Conservation (phyloP, 2,329 filamentous ascomycete species). For the Leptographium wingfieldii region DNA sequence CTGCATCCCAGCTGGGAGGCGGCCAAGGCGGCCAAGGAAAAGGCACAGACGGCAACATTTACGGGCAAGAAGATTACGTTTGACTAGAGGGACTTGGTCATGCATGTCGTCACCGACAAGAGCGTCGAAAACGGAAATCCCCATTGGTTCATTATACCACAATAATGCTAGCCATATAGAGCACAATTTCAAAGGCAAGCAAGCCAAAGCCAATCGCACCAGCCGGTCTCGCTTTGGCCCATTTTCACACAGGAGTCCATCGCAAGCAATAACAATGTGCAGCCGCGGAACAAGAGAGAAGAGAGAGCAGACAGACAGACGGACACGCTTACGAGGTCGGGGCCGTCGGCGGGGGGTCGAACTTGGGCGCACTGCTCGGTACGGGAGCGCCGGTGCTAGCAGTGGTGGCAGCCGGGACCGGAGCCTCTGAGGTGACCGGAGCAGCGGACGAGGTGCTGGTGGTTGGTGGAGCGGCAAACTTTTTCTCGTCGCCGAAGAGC, state of each 20-base stretch:
- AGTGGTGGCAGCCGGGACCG: not conserved
- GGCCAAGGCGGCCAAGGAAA: constrained; percentile 48
- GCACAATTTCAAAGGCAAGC: not conserved
- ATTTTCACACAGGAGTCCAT: too few species aligned
- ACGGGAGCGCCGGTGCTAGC: not conserved
- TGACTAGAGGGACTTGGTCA: constrained; percentile 20
- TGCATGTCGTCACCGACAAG: too few species aligned
- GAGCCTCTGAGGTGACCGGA: not conserved
- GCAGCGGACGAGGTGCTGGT: not conserved
- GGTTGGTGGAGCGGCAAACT: not conserved
- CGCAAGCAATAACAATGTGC: too few species aligned
- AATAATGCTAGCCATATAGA: not conserved
- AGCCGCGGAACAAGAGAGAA: too few species aligned
- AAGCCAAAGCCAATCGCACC: not conserved
- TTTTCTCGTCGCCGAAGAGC: constrained; percentile 34
- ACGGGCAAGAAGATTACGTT: constrained; percentile 47
- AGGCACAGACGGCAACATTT: constrained; percentile 38
- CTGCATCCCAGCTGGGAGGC: constrained; percentile 56
- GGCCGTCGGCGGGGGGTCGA: constrained; percentile 12
- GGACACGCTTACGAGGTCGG: constrained; percentile 2
- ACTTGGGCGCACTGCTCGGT: constrained; percentile 9
- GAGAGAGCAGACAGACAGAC: too few species aligned
- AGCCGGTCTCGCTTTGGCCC: not conserved
- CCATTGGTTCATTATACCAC: not conserved
- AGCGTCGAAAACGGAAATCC: not conserved